Conservation (phyloP, 768 basidiomycete genomes). For the Trametes villosa region DNA sequence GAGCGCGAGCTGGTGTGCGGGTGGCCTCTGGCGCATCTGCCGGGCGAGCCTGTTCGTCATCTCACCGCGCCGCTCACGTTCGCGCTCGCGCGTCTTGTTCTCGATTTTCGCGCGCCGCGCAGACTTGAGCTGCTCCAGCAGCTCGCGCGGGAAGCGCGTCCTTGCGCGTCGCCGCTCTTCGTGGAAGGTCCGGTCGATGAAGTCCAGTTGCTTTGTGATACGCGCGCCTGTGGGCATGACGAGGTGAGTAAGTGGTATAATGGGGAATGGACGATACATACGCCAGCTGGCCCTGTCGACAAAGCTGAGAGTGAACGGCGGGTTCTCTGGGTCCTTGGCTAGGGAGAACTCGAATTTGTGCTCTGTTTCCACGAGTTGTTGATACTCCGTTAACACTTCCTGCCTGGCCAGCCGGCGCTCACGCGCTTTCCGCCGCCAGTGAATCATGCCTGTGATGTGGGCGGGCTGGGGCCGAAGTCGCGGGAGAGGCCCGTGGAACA, state of each 20-base stretch:
- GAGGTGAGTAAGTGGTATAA: too few relatives aligned
- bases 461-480: conserved; percentile 80
- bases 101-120: conserved; percentile 64
- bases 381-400: conserved; percentile 22
- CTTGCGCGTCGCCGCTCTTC: conserved; percentile 48
- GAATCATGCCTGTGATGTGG: conserved; percentile 73
- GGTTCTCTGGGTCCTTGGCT: conserved; percentile 10
- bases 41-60: conserved; percentile 50
- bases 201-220: conserved; percentile 35
- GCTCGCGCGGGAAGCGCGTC: conserved; percentile 49
- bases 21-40: conserved; percentile 59
- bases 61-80: conserved; percentile 68
- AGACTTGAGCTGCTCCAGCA: conserved; percentile 52
- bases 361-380: conserved; percentile 43
- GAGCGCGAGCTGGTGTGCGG: conserved; percentile 57
- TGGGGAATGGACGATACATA: conserved; percentile 35
- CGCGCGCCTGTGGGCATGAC: conserved; percentile 43
- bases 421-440: conserved; percentile 46
- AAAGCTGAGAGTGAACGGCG: conserved; percentile 30
- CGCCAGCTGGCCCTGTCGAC: conserved; percentile 41
- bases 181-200: conserved; percentile 40
- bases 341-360: conserved; percentile 41
- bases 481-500: conserved; percentile 73
- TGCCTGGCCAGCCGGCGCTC: conserved; percentile 49
- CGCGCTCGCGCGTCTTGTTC: conserved; percentile 66